Evolutionary conservation across 768 basidiomycete genomes (phyloP).

Genomic region (Peribolospora kevripleyi): DNA sequence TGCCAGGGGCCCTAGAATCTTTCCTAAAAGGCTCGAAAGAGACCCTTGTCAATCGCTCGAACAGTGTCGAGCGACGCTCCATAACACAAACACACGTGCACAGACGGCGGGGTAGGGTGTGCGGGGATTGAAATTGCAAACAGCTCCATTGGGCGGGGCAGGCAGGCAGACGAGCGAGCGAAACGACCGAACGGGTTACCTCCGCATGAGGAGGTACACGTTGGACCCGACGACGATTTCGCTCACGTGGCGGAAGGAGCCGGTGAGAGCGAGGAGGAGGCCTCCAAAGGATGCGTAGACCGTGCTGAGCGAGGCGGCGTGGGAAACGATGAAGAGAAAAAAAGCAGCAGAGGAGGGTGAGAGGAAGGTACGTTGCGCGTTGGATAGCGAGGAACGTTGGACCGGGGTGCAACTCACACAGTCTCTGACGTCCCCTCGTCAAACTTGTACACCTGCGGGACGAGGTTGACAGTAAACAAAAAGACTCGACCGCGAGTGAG

Average conservation of each 20-base stretch:
- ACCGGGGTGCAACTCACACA: conserved; percentile 35
- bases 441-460: conserved; percentile 70
- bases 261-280: conserved; percentile 74
- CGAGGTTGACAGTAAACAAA: not conserved
- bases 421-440: conserved; percentile 61
- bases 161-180: too few relatives aligned
- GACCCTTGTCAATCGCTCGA: too few relatives aligned
- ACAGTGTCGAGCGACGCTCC: too few relatives aligned
- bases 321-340: too few relatives aligned
- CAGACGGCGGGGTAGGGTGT: too few relatives aligned
- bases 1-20: too few relatives aligned
- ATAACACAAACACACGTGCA: too few relatives aligned
- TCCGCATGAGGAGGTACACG: conserved; percentile 61
- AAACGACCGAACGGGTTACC: not conserved
- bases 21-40: too few relatives aligned
- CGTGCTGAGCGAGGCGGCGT: conserved; percentile 30
- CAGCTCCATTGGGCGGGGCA: too few relatives aligned
- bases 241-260: conserved; percentile 75
- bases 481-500: not conserved
- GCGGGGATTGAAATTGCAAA: too few relatives aligned
- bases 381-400: not conserved
- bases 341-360: not conserved
- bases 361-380: not conserved
- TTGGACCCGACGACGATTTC: conserved; percentile 81
- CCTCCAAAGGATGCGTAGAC: conserved; percentile 94